Evolutionary conservation across 306 rosid species (phyloP).

Genomic region (Astragalus glycyphyllos): DNA sequence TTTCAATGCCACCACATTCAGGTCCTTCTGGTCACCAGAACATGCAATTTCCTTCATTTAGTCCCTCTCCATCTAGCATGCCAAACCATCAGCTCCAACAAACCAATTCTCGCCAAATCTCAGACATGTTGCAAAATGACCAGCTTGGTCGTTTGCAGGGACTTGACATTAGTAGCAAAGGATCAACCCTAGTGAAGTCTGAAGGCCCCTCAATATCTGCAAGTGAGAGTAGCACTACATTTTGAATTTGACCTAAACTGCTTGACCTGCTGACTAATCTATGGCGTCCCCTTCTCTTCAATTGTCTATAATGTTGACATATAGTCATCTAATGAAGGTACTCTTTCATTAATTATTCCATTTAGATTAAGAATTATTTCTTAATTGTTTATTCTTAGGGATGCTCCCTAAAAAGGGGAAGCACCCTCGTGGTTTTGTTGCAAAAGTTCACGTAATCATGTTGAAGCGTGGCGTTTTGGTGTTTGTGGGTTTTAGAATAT

Average conservation of each 20-base stretch:
- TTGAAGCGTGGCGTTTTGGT: constrained; percentile 51
- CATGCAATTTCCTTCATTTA: constrained; percentile 66
- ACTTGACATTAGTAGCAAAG: constrained; percentile 84
- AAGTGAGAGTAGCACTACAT: constrained; percentile 86
- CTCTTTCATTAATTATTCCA: constrained; percentile 51
- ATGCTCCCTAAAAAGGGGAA: constrained; percentile 57
- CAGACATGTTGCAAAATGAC: constrained; percentile 80
- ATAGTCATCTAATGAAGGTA: constrained; percentile 62
- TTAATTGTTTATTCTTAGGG: constrained; percentile 73
- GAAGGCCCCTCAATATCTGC: constrained; percentile 89
- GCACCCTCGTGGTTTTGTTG: constrained; percentile 55
- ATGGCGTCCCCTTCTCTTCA: constrained; percentile 50
- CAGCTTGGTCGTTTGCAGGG: constrained; percentile 89
- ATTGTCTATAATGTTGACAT: constrained; percentile 78
- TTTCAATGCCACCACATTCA: constrained; percentile 64
- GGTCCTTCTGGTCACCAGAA: constrained; percentile 67
- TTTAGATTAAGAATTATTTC: constrained; percentile 56
- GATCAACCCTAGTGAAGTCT: constrained; percentile 68
- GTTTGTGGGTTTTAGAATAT: constrained; percentile 52
- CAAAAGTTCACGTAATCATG: constrained; percentile 43
- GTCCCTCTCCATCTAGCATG: constrained; percentile 57
- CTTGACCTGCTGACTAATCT: constrained; percentile 78
- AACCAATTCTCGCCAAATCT: constrained; percentile 63
- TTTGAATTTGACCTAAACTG: constrained; percentile 65
- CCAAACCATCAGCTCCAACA: constrained; percentile 67